Evolutionary conservation across 371 early-diverging fungal genomes (phyloP), one percentile per base, ranked within the genome.

Genomic region (Mucor lusitanicus): DNA sequence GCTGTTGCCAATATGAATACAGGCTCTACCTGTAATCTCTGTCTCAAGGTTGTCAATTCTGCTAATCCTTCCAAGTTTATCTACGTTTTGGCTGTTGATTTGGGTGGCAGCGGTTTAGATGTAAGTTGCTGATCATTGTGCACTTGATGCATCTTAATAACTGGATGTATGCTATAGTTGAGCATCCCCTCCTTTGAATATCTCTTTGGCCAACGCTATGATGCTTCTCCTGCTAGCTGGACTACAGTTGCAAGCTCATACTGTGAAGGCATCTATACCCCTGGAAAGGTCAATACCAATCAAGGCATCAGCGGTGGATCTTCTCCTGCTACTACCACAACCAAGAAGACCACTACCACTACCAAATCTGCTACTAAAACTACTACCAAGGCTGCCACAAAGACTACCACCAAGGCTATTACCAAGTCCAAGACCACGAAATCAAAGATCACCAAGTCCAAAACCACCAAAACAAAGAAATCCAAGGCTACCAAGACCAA

Each of bases 1-100:
- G 87, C 87, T 11, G 85, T 87, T 8, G 71, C 83, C 68, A 67
- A 67, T 0, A 75, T 87, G 71, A 68, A 78, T 59, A 75, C 68
- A 21, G 55, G 61, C 8, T 59, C 70, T 3, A 79, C 80, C 21
- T 87, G 87, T 59, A 82, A 83, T 19, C 65, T 77, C 23, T 87
- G 87, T 65, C 64, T 87, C 35, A 85, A 82, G 53, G 81, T 87
- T 6, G 55, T 68, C 33, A 84, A 81, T 46, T 62, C 69, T 13
- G 70, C 68, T 23, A 71, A 82, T 12, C 40, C 69, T 6, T 70
- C 71, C n/a, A 76, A 78, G 42, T 76, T 44, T 25, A 72, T 79
- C 35, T 82, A 85, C 30, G 87, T 86, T 9, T 67, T 87, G 62
- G 87, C 83, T 2, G 84, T 87, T 15, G 87, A 87, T 61, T 70